Percentiles rank a stretch among this genome's conserved stretches.
Conservation (phyloP, 768 basidiomycete species). For the Tephrocybe sp. region DNA sequence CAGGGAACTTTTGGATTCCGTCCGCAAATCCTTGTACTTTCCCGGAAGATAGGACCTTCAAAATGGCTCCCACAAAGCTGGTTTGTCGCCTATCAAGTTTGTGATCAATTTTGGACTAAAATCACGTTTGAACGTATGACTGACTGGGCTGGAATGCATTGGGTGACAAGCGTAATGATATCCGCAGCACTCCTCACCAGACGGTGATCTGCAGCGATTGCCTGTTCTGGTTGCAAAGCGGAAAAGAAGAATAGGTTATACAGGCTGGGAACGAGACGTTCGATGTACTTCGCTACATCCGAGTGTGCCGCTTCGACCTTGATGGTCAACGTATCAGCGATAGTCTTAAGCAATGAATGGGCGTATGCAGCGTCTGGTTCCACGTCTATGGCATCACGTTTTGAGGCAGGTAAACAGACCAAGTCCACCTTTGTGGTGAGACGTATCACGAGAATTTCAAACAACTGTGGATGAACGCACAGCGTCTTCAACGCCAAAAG, state of each 20-base stretch:
- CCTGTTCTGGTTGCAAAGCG: constrained; percentile 29
- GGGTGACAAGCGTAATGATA: constrained; percentile 67
- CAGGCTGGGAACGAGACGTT: constrained; percentile 69
- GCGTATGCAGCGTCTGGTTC: constrained; percentile 82
- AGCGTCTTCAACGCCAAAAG: constrained; percentile 70
- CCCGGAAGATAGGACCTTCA: constrained; percentile 57
- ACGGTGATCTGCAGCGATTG: constrained; percentile 42
- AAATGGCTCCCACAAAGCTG: constrained; percentile 47
- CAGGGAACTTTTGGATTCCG: constrained; percentile 52
- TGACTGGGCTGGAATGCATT: constrained; percentile 64
- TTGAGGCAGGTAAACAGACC: constrained; percentile 43
- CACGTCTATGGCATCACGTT: constrained; percentile 22
- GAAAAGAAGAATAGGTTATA: constrained; percentile 60
- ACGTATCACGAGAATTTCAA: constrained; percentile 79
- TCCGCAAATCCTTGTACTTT: constrained; percentile 50
- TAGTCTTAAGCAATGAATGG: constrained; percentile 74
- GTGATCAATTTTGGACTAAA: constrained; percentile 1
- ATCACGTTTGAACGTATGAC: constrained; percentile 30
- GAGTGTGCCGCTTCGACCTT: constrained; percentile 52
- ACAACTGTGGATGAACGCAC: constrained; percentile 75
- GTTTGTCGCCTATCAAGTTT: constrained; percentile 60
- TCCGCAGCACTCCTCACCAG: constrained; percentile 62
- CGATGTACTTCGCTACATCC: constrained; percentile 81
- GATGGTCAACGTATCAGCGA: constrained; percentile 57
- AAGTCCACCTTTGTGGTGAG: constrained; percentile 76